phyloP scores from a whole-genome alignment of 345 rosid genomes.

The Syzygium aqueum region DNA sequence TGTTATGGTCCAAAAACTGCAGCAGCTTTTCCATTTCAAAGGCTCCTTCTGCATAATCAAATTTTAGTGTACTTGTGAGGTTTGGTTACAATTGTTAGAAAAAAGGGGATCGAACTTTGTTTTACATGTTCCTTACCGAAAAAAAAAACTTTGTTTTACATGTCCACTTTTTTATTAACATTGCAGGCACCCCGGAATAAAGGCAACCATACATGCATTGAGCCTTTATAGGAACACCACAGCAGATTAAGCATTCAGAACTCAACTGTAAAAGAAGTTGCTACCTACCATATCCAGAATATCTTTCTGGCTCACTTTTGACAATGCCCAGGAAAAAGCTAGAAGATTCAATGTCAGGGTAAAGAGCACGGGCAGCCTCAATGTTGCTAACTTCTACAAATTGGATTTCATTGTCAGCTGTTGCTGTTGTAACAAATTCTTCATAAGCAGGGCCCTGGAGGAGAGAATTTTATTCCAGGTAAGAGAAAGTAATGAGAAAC shows the following conservation, averaged over 20 bases:
- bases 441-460: constrained; percentile 50
- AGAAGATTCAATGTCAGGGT: constrained; percentile 32
- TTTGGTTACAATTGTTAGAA: neutral
- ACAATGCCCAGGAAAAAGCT: constrained; percentile 56
- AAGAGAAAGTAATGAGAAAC: neutral
- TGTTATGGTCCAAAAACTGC: constrained; percentile 59
- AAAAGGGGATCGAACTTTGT: neutral
- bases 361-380: constrained; percentile 45
- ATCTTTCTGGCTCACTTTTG: constrained; percentile 73
- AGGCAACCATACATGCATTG: neutral
- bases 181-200: neutral
- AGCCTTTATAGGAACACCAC: neutral
- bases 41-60: constrained; percentile 49
- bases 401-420: constrained; percentile 57
- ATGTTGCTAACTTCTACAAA: constrained; percentile 44
- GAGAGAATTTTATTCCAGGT: neutral
- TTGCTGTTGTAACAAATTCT: constrained; percentile 68
- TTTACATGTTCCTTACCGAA: neutral
- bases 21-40: constrained; percentile 42
- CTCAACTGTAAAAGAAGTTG: neutral
- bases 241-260: neutral
- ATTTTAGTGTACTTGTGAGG: neutral
- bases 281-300: constrained; percentile 59
- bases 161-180: neutral
- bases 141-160: neutral